Evolutionary conservation across 768 basidiomycete species (phyloP).

Genomic region (Leccinum subgranulosum): DNA sequence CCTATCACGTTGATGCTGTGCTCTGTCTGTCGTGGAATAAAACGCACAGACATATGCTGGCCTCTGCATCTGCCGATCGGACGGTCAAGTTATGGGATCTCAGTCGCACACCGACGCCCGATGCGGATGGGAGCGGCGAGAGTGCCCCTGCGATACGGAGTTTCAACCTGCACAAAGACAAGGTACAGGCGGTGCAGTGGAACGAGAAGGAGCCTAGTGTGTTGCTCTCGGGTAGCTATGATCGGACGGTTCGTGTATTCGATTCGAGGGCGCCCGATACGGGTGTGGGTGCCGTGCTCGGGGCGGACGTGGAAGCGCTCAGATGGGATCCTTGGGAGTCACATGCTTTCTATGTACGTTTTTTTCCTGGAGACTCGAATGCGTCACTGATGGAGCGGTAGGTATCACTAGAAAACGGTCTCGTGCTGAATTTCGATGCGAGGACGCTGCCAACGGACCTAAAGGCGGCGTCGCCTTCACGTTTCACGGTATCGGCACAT

Average conservation of each 20-base stretch:
- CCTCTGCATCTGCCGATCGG: slow-evolving; percentile 88
- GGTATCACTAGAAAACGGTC: slow-evolving; percentile 94
- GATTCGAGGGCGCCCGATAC: slow-evolving; percentile 82
- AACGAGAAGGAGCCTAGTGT: slow-evolving; percentile 86
- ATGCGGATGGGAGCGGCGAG: slow-evolving; percentile 41
- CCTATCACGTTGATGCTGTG: slow-evolving; percentile 91
- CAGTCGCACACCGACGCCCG: slow-evolving; percentile 56
- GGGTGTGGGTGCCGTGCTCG: slow-evolving; percentile 81
- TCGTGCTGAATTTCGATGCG: slow-evolving; percentile 90
- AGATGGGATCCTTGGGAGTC: slow-evolving; percentile 96
- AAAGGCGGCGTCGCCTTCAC: slow-evolving; percentile 60
- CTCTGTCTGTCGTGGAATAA: slow-evolving; percentile 93
- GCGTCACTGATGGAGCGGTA: slow-evolving; percentile 29
- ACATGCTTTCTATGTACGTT: slow-evolving; percentile 78
- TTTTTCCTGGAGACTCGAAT: background rate
- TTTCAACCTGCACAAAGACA: slow-evolving; percentile 85
- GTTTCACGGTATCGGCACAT: slow-evolving; percentile 91
- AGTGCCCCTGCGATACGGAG: slow-evolving; percentile 67
- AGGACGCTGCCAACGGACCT: slow-evolving; percentile 74
- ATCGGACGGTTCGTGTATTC: slow-evolving; percentile 92
- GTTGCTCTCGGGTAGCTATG: slow-evolving; percentile 89
- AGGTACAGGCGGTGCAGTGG: slow-evolving; percentile 97
- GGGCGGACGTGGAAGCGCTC: slow-evolving; percentile 90
- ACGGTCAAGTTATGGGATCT: slow-evolving; percentile 99
- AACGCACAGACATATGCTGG: slow-evolving; percentile 82